Base-by-base conservation (phyloP, 495 filamentous ascomycete genomes). In the Aspergillus ostianus region DNA sequence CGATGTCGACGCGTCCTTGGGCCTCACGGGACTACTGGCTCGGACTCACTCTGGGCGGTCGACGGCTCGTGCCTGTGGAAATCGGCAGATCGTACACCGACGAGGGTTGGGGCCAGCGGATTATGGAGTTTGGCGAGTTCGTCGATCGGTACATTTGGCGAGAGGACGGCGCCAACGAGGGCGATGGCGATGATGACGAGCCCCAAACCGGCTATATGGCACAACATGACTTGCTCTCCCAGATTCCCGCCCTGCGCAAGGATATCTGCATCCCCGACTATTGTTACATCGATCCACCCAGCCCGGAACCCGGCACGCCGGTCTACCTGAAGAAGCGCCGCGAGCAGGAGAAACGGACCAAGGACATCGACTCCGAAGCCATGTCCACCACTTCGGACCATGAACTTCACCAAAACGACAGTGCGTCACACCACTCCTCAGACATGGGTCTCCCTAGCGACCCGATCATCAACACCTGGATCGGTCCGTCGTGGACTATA, bases 1-100 rank as follows among this genome's bases (percentile, higher is more conserved):
- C 93, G 0, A 64, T 88, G n/a, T 81, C 80, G 17, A 77, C 78
- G 0, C 77, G 81, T 10, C 80, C 85, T 0, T 99, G 94, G 94
- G 80, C 77, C 21, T 84, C 80, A 4, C 86, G 87, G 0, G 76
- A 81, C 3, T 97, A 97, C 70, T 85, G 96, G 63, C 76, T 90
- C 20, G 78, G 83, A 6, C 84, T 80, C 48, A 98, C 94, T 0
- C 83, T 97, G 47, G 79, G 75, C 10, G 94, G 95, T 1, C 79
- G 85, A 23, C 81, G 94, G 46, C 82, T 96, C 2, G 87, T 98
- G 1, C 94, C 94, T 0, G 80, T 98, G 15, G 94, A 99, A 69
- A 68, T 96, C n/a, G 94, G 94, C 7, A 77, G 90, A 51, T 90
- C 85, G 61, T 99, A 99, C 64, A 93, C 91, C 8, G 90, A 94